Conservation (phyloP, 352 stramenopile species). For the Thalassiosira exigua region DNA sequence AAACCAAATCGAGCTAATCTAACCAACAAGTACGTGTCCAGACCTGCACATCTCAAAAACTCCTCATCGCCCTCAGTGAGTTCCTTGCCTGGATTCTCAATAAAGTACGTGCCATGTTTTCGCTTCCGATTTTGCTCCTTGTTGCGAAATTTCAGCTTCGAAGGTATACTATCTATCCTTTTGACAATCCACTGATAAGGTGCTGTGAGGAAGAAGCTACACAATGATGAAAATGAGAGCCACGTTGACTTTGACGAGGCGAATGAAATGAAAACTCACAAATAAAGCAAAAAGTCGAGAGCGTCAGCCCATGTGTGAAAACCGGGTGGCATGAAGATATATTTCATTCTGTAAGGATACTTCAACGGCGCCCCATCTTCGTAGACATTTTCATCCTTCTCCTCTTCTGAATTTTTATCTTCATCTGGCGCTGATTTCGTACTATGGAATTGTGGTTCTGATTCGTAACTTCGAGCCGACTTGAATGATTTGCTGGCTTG, state of each 20-base stretch:
- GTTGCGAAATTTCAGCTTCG: no score
- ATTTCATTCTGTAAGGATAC: constrained; percentile 41
- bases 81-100: constrained; percentile 1
- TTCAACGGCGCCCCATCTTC: background rate
- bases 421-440: background rate
- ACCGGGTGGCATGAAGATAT: constrained; percentile 46
- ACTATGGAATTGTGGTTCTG: constrained; percentile 25
- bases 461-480: no score
- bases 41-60: constrained; percentile 62
- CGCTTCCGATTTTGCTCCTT: no score
- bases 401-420: background rate
- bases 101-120: no score
- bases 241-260: no score
- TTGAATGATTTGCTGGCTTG: no score
- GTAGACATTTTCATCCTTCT: background rate
- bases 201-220: no score
- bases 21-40: constrained; percentile 73
- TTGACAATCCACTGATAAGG: no score
- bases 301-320: constrained; percentile 47
- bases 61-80: constrained; percentile 36
- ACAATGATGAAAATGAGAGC: no score
- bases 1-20: constrained; percentile 68
- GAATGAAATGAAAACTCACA: no score
- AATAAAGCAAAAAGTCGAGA: constrained; percentile 25
- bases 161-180: no score